Percentiles rank a stretch among this genome's conserved stretches.
Conservation (phyloP, 1,139 yeast species). For the Saccharomycopsis phalli region DNA sequence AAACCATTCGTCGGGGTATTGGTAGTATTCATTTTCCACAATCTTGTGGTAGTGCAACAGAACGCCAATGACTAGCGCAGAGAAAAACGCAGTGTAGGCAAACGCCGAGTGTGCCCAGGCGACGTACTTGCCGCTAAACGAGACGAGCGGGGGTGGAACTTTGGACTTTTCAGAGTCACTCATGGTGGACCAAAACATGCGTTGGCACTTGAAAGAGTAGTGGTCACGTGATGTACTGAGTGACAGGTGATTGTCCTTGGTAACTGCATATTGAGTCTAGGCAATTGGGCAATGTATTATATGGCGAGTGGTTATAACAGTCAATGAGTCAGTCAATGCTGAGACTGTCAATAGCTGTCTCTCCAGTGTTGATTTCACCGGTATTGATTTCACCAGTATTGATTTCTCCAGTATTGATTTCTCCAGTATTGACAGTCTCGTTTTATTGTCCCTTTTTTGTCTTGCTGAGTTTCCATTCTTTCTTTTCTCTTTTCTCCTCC, state of each 20-base stretch:
- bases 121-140: constrained; percentile 49
- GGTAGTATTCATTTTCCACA: constrained; percentile 74
- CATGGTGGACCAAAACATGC: neutral
- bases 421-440: neutral
- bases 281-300: neutral
- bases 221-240: too few relatives aligned
- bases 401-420: neutral
- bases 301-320: neutral
- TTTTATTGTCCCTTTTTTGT: too few relatives aligned
- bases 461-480: too few relatives aligned
- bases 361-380: neutral
- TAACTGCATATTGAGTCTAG: too few relatives aligned
- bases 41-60: constrained; percentile 75
- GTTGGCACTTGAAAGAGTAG: too few relatives aligned
- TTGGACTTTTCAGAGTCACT: constrained; percentile 5
- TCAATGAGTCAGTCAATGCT: neutral
- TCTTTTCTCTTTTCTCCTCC: too few relatives aligned
- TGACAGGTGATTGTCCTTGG: too few relatives aligned
- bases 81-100: constrained; percentile 64
- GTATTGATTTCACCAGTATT: neutral
- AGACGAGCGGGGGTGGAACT: constrained; percentile 22
- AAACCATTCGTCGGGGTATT: constrained; percentile 97
- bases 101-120: constrained; percentile 65
- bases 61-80: constrained; percentile 67
- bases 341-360: neutral